phyloP scores from a whole-genome alignment of 768 basidiomycete genomes.

The Mycena sanguinolenta region DNA sequence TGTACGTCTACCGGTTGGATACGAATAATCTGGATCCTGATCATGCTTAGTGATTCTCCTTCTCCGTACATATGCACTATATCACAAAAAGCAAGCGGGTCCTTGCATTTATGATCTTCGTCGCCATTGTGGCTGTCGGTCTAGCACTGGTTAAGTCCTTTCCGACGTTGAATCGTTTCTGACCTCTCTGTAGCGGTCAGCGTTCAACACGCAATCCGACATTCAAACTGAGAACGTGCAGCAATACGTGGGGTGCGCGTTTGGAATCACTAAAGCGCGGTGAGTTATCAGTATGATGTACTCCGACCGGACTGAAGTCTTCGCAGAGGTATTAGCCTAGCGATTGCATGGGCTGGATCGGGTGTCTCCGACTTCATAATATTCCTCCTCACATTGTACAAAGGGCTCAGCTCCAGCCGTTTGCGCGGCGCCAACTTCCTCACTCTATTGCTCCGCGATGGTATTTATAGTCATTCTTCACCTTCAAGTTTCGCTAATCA shows the following conservation, averaged over 20 bases:
- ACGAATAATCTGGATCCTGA: background rate
- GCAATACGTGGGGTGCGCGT: background rate
- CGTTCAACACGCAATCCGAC: background rate
- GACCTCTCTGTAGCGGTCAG: background rate
- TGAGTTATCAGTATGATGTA: background rate
- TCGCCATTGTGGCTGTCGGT: background rate
- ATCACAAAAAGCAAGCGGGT: background rate
- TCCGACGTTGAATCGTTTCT: background rate
- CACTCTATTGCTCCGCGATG: background rate
- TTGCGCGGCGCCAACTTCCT: background rate
- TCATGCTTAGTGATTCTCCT: background rate
- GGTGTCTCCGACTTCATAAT: background rate
- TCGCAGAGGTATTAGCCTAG: background rate
- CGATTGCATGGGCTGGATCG: background rate
- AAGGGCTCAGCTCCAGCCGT: background rate
- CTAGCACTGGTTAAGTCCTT: background rate
- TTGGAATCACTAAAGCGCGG: background rate
- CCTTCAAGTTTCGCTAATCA: background rate
- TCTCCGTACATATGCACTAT: background rate
- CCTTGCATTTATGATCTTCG: background rate
- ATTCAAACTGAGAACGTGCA: background rate
- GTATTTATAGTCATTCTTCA: background rate
- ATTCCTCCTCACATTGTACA: background rate
- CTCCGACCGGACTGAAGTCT: background rate
- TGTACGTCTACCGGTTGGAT: slow-evolving; percentile 1